Evolutionary conservation across 2,329 filamentous ascomycete genomes (phyloP).

Genomic region (Fusarium kyushuense): DNA sequence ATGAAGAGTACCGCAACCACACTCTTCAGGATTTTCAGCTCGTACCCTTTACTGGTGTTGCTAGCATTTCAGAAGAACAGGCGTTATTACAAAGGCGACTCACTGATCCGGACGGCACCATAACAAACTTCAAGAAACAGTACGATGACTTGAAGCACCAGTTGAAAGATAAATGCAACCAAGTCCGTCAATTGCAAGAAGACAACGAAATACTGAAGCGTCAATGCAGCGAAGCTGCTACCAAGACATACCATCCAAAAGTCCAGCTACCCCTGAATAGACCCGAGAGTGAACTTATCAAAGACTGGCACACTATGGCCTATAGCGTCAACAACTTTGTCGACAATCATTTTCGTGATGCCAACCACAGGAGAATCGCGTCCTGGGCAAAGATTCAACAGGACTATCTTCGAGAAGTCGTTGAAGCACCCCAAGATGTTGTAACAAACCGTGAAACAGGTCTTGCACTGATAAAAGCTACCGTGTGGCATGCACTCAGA

Average conservation of each 20-base stretch:
- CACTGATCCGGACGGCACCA: not conserved
- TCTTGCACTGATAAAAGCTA: not conserved
- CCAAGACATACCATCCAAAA: not conserved
- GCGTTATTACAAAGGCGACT: not conserved
- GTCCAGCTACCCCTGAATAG: not conserved
- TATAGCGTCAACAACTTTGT: not conserved
- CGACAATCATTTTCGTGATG: not conserved
- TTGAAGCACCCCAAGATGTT: not conserved
- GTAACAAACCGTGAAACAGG: not conserved
- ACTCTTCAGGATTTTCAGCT: not conserved
- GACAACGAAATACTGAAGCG: not conserved
- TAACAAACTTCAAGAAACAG: not conserved
- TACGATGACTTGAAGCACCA: not conserved
- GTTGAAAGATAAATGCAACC: not conserved
- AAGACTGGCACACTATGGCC: not conserved
- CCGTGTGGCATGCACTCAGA: not conserved
- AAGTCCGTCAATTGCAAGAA: not conserved
- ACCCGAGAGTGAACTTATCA: not conserved
- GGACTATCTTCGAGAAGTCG: not conserved
- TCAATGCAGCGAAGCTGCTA: not conserved
- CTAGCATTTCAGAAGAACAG: not conserved
- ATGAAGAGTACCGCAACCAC: not conserved
- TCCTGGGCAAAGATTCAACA: not conserved
- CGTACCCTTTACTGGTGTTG: not conserved
- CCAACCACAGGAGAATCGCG: not conserved